Evolutionary conservation across 441 rosid species (phyloP).

Genomic region (Euphorbia corollata): DNA sequence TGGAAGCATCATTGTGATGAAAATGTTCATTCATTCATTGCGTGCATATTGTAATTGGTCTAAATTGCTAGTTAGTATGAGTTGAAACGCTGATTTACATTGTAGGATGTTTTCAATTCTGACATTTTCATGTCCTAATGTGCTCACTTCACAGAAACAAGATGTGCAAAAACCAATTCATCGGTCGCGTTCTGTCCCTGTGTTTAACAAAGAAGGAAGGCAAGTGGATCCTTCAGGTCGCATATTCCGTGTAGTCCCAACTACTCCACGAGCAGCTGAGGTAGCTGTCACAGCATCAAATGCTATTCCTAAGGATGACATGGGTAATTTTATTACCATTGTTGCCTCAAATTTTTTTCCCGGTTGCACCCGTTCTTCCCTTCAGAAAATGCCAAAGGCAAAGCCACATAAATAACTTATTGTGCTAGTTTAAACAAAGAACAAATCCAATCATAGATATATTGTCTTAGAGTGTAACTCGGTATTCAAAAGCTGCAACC

Average conservation of each 20-base stretch:
- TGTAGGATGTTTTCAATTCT: too few species aligned
- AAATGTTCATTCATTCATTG: slow-evolving; percentile 5
- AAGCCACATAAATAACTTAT: background rate
- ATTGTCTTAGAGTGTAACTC: background rate
- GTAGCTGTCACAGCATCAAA: slow-evolving; percentile 24
- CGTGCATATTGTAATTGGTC: background rate
- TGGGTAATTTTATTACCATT: slow-evolving; percentile 33
- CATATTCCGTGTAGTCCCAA: slow-evolving; percentile 62
- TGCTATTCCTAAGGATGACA: slow-evolving; percentile 26
- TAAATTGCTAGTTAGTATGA: background rate
- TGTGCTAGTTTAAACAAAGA: background rate
- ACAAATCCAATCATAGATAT: background rate
- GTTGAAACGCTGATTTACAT: too few species aligned
- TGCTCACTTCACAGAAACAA: slow-evolving; percentile 44
- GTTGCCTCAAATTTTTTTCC: background rate
- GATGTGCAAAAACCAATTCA: slow-evolving; percentile 48
- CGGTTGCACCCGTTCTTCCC: background rate
- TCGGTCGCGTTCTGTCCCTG: slow-evolving; percentile 87
- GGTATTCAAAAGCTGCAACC: background rate
- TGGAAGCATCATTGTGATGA: background rate
- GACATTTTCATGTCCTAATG: background rate
- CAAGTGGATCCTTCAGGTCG: slow-evolving; percentile 40
- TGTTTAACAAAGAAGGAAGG: slow-evolving; percentile 50
- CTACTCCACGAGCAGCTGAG: slow-evolving; percentile 39
- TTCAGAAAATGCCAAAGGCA: too few species aligned